A percentile compares a stretch with the other conserved stretches of the same genome.
These are phyloP conservation scores for Dryadomyces quercus-mongolicae DNA, from an alignment of 2,329 filamentous ascomycete genomes.

Conservation along the genomic window DNA sequence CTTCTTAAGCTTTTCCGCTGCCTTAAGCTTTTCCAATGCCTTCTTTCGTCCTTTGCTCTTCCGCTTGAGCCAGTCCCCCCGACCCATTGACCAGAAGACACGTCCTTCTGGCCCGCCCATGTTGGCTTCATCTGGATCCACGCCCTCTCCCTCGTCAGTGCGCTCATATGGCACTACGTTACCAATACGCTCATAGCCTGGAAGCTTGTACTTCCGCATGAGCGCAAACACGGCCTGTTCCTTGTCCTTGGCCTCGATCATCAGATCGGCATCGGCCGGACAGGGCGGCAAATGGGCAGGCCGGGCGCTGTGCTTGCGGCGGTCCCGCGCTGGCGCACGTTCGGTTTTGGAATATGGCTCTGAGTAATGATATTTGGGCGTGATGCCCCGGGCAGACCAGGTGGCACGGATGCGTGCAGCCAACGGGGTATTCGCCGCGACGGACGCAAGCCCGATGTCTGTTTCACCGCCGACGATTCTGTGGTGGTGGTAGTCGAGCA, in stretches of 20 bases:
- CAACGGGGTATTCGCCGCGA: slow-evolving; percentile 72
- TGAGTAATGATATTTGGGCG: slow-evolving; percentile 94
- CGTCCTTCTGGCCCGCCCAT: slow-evolving; percentile 77
- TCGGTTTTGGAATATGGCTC: slow-evolving; percentile 51
- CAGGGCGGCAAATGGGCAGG: slow-evolving; percentile 76
- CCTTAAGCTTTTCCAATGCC: background rate
- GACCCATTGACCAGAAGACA: slow-evolving; percentile 83
- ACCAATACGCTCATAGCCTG: slow-evolving; percentile 64
- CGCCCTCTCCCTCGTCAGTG: slow-evolving; percentile 50
- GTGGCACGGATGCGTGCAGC: slow-evolving; percentile 70
- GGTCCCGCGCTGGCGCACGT: slow-evolving; percentile 66
- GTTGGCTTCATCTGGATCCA: slow-evolving; percentile 54
- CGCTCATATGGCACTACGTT: slow-evolving; percentile 68
- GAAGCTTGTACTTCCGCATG: slow-evolving; percentile 77
- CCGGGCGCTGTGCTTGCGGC: slow-evolving; percentile 75
- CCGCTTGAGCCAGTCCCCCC: slow-evolving; percentile 82
- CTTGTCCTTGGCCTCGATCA: slow-evolving; percentile 98
- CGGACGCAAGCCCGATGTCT: slow-evolving; percentile 28
- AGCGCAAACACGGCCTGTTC: slow-evolving; percentile 93
- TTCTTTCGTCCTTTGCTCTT: slow-evolving; percentile 30
- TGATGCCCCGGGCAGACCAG: slow-evolving; percentile 75
- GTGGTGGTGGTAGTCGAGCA: slow-evolving; percentile 90
- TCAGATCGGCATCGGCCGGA: slow-evolving; percentile 75
- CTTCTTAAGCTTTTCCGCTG: background rate
- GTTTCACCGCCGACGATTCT: slow-evolving; percentile 72